These are phyloP conservation scores for Globisporangium perplexum DNA, from an alignment of 352 stramenopile genomes.

Conservation along the genomic window DNA sequence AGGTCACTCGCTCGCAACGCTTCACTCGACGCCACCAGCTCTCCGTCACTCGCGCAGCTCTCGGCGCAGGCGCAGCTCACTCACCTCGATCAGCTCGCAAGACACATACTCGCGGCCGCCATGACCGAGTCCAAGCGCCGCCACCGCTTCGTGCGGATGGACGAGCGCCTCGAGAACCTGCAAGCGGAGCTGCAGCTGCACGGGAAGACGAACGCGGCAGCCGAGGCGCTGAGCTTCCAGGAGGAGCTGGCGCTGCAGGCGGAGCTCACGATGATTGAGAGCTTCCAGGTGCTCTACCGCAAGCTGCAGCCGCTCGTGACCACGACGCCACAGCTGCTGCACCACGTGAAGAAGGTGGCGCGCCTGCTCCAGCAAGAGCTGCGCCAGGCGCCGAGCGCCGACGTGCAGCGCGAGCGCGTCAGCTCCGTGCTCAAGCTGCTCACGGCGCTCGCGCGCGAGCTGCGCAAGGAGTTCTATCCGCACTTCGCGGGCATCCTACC, in stretches of 20 bases:
- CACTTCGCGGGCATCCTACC: slow-evolving; percentile 62
- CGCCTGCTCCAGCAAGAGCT: slow-evolving; percentile 57
- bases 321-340: slow-evolving; percentile 78
- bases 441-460: slow-evolving; percentile 71
- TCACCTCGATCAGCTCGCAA: not conserved
- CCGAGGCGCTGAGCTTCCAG: slow-evolving; percentile 68
- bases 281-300: slow-evolving; percentile 71
- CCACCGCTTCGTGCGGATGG: slow-evolving; percentile 81
- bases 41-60: not conserved
- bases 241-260: slow-evolving; percentile 75
- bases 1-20: not conserved
- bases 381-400: slow-evolving; percentile 30
- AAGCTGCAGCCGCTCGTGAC: slow-evolving; percentile 65
- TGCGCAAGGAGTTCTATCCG: slow-evolving; percentile 85
- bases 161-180: slow-evolving; percentile 73
- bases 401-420: slow-evolving; percentile 71
- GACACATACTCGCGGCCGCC: not conserved
- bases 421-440: slow-evolving; percentile 78
- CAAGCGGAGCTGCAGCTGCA: slow-evolving; percentile 78
- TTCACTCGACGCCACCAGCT: not conserved
- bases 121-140: slow-evolving; percentile 45
- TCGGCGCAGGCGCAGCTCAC: not conserved
- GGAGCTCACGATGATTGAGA: slow-evolving; percentile 81
- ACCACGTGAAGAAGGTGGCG: slow-evolving; percentile 74
- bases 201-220: slow-evolving; percentile 68